phyloP scores from a whole-genome alignment of 805 yeast species.

The Candida chilensis region DNA sequence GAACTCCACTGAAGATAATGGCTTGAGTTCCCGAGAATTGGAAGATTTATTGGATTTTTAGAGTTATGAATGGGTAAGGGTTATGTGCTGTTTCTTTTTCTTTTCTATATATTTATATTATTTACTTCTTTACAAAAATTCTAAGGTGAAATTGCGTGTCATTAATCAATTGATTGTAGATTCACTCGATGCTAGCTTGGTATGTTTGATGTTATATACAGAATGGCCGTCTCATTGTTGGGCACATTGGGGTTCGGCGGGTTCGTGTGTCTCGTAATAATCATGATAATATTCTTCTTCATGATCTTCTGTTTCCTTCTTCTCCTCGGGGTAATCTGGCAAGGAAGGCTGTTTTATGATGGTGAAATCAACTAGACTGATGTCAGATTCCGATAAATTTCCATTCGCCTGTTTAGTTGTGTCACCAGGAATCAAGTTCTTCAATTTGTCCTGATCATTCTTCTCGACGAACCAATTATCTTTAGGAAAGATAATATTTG shows the following conservation, averaged over 20 bases:
- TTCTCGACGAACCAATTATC: slow-evolving; percentile 81
- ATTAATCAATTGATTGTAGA: not conserved
- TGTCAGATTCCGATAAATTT: slow-evolving; percentile 22
- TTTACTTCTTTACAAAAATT: not conserved
- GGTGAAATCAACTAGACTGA: slow-evolving; percentile 24
- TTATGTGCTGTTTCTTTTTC: not conserved
- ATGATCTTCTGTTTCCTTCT: slow-evolving; percentile 6
- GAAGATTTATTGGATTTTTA: slow-evolving; percentile 23
- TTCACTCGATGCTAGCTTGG: slow-evolving; percentile 1
- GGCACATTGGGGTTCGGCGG: slow-evolving; percentile 25
- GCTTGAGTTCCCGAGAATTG: slow-evolving; percentile 22
- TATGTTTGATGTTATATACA: slow-evolving; percentile 3
- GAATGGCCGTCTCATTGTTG: no score
- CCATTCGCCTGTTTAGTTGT: slow-evolving; percentile 11
- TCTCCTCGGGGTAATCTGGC: slow-evolving; percentile 19
- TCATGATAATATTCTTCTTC: slow-evolving; percentile 6
- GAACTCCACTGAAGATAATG: slow-evolving; percentile 10
- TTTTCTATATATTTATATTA: slow-evolving; percentile 1
- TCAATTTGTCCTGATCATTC: slow-evolving; percentile 47
- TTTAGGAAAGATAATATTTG: slow-evolving; percentile 74
- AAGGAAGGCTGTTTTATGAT: slow-evolving; percentile 13
- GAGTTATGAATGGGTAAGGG: not conserved
- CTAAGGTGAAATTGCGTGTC: no score
- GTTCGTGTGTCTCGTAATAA: slow-evolving; percentile 7
- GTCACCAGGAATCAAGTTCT: slow-evolving; percentile 43